phyloP scores from a whole-genome alignment of 371 early-diverging fungal species.

The Coemansia sp. region DNA sequence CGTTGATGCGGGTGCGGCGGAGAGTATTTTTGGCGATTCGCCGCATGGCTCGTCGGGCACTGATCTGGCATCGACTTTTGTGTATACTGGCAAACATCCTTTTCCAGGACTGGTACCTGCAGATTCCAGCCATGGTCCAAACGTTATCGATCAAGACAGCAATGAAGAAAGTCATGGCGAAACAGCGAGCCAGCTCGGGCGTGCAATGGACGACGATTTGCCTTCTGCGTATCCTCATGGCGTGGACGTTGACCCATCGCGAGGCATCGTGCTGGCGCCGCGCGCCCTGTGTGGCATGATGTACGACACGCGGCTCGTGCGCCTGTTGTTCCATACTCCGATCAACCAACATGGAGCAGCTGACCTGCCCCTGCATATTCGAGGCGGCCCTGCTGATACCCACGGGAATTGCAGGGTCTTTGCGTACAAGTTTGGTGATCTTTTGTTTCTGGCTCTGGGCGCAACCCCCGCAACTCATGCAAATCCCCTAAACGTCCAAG shows the following conservation, averaged over 20 bases:
- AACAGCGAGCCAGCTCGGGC: slow-evolving; percentile 20
- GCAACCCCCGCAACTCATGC: no score
- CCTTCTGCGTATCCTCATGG: slow-evolving; percentile 43
- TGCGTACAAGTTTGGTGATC: slow-evolving; percentile 46
- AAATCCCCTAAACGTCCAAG: no score
- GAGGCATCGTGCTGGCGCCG: slow-evolving; percentile 44
- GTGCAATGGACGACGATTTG: slow-evolving; percentile 38
- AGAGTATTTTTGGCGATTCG: neutral
- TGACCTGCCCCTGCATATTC: slow-evolving; percentile 19
- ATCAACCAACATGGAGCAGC: neutral
- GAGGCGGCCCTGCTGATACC: neutral
- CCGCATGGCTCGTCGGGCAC: slow-evolving; percentile 13
- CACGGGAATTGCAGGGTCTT: slow-evolving; percentile 18
- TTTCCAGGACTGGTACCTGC: slow-evolving; percentile 24
- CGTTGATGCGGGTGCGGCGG: neutral
- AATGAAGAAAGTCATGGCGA: neutral
- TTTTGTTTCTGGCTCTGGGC: neutral
- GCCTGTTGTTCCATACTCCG: slow-evolving; percentile 5
- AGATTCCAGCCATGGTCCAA: neutral
- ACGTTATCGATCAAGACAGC: neutral
- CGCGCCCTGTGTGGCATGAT: slow-evolving; percentile 37
- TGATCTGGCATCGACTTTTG: slow-evolving; percentile 27
- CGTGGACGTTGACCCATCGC: slow-evolving; percentile 29
- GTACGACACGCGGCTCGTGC: slow-evolving; percentile 37
- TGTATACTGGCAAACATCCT: slow-evolving; percentile 34